A percentile compares a stretch with the other conserved stretches of the same genome.
phyloP scores from a whole-genome alignment of 306 rosid species.

The Ormosia emarginata region DNA sequence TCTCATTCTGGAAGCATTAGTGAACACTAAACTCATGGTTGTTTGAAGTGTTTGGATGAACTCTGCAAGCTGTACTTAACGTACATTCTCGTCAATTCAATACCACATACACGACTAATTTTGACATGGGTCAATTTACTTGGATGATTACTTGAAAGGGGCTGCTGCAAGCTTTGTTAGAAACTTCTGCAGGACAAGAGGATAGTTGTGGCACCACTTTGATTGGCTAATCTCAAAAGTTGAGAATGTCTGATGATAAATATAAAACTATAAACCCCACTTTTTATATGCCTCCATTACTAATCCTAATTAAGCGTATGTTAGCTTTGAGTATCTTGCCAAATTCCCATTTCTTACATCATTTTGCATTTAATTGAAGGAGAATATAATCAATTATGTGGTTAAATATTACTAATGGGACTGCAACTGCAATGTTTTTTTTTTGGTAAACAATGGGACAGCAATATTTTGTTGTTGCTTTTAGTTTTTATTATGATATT shows the following conservation, averaged over 20 bases:
- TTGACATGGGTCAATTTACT: background rate
- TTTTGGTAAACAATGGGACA: no score
- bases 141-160: constrained; percentile 17
- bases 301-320: no score
- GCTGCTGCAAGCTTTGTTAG: background rate
- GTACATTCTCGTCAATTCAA: background rate
- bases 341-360: no score
- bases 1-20: constrained; percentile 27
- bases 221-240: constrained; percentile 29
- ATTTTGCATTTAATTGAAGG: no score
- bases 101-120: background rate
- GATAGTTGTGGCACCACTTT: background rate
- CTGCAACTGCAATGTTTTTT: no score
- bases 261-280: background rate
- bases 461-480: no score
- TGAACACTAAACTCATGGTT: constrained; percentile 33
- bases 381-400: no score
- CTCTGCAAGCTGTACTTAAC: background rate
- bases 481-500: no score
- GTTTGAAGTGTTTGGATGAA: constrained; percentile 55
- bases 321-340: no score
- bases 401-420: no score
- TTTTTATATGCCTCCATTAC: no score
- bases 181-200: background rate
- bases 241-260: constrained; percentile 12